A percentile compares a stretch with the other conserved stretches of the same genome.
phyloP scores from a whole-genome alignment of 495 filamentous ascomycete species.

The Terfezia claveryi region DNA sequence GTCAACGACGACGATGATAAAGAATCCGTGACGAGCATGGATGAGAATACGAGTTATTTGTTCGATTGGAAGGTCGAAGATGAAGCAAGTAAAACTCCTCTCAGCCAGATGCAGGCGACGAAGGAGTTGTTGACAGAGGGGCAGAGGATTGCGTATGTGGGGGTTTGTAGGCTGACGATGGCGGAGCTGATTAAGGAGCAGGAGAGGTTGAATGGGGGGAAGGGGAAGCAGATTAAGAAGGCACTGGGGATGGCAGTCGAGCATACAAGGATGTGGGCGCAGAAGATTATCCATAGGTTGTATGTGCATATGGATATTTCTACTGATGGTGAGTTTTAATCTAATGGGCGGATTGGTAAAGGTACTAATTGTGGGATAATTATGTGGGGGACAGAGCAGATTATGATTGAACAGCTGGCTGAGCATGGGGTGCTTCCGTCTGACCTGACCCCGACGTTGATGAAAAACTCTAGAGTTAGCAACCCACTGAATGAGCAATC shows the following conservation, averaged over 20 bases:
- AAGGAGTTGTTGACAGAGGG: conserved; percentile 89
- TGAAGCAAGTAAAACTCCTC: conserved; percentile 60
- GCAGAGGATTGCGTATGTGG: conserved; percentile 91
- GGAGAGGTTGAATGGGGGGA: conserved; percentile 30
- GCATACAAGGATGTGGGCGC: conserved; percentile 80
- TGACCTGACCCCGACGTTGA: conserved; percentile 66
- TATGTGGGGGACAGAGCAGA: conserved; percentile 37
- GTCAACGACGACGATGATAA: conserved; percentile 88
- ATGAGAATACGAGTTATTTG: conserved; percentile 89
- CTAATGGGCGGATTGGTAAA: neutral
- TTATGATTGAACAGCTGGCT: conserved; percentile 96
- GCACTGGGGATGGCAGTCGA: conserved; percentile 44
- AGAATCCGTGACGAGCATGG: conserved; percentile 81
- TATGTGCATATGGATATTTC: conserved; percentile 95
- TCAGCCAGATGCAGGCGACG: conserved; percentile 84
- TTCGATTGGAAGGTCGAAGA: conserved; percentile 52
- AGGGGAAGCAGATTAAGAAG: conserved; percentile 40
- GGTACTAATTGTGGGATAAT: conserved; percentile 12
- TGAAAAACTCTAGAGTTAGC: conserved; percentile 82
- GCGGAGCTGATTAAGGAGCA: conserved; percentile 50
- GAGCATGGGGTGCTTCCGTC: conserved; percentile 70
- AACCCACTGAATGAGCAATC: conserved; percentile 43
- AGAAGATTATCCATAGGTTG: conserved; percentile 86
- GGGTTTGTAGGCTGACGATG: conserved; percentile 58
- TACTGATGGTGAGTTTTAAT: conserved; percentile 25